Percentiles rank a stretch among this genome's conserved stretches.
phyloP scores from a whole-genome alignment of 2,329 filamentous ascomycete genomes.

The Colletotrichum scovillei region DNA sequence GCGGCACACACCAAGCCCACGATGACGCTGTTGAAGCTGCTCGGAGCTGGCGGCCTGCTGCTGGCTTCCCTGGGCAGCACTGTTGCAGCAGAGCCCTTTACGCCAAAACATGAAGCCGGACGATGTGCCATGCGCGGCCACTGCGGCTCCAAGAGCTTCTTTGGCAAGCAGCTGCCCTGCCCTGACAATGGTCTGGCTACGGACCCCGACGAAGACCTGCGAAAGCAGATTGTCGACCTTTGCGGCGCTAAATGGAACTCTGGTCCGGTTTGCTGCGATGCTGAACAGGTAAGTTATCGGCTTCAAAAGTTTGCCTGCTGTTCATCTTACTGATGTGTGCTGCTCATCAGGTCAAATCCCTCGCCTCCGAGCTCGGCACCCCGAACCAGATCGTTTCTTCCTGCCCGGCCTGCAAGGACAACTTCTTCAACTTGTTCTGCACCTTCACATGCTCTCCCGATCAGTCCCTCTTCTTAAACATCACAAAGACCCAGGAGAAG shows the following conservation, averaged over 20 bases:
- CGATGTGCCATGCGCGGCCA: constrained; percentile 91
- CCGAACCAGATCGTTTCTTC: constrained; percentile 91
- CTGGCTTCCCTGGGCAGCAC: constrained; percentile 38
- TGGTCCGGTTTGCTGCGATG: constrained; percentile 85
- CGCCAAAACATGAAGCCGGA: constrained; percentile 82
- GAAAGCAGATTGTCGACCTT: constrained; percentile 82
- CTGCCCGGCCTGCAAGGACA: constrained; percentile 96
- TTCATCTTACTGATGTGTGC: not conserved
- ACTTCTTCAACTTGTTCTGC: constrained; percentile 99
- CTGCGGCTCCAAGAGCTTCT: constrained; percentile 91
- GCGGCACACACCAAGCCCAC: constrained; percentile 24
- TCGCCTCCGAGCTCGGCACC: constrained; percentile 86
- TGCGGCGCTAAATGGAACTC: constrained; percentile 90
- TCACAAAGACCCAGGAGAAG: constrained; percentile 79
- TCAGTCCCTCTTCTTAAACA: constrained; percentile 94
- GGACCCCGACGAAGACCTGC: constrained; percentile 76
- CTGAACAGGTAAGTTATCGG: constrained; percentile 74
- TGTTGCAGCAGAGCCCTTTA: constrained; percentile 47
- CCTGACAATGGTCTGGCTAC: constrained; percentile 88
- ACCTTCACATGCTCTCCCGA: constrained; percentile 98
- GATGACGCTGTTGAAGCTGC: constrained; percentile 37
- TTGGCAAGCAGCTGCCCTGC: constrained; percentile 90
- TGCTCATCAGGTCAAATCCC: constrained; percentile 73
- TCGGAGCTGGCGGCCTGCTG: constrained; percentile 46
- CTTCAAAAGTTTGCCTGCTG: not conserved